Base-by-base conservation (phyloP, 2,329 filamentous ascomycete species). In the Parastagonospora avenae region DNA sequence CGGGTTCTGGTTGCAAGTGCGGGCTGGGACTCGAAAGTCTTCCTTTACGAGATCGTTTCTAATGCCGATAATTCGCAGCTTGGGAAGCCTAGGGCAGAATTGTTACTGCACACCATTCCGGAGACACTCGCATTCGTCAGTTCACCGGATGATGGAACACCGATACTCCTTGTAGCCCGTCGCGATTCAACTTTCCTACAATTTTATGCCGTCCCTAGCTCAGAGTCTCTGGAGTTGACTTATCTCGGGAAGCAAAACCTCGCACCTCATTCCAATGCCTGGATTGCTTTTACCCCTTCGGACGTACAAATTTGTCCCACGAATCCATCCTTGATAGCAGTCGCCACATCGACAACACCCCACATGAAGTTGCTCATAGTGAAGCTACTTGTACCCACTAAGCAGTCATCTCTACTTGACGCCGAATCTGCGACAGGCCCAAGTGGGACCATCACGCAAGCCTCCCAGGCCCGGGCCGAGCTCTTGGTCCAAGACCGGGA, bases 321-420 rank as follows among this genome's bases (percentile, higher is more conserved):
- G 2, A 81, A 87, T 58, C 72, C 80, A 1, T 75, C 75, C 4
- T 64, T 87, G 1, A 57, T 85, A 1, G 85, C 85, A 1, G 77
- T 87, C 6, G 84, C 82, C 9, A 86, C 85, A 1, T 85, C 82
- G 2, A 79, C 82, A 1, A 75, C 84, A 1, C 85, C 85, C 2
- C 79, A 85, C 56, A 83, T 87, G 81, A 87, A 86, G 60, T 69
- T 87, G 4, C 76, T 87, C 27, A 77, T 87, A 32, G 80, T 84
- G 38, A 80, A 80, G 8, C 73, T 86, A 8, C 70, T 86, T 10
- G 76, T 85, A 45, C 83, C 83, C 8, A 66, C 67, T 0, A 62
- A 50, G 19, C 49, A 51, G 31, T 40, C 52, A 37, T 39, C 52
- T n/a, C 19, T 19, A 30, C 24, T 46, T 15, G 41, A 45, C 19